These are phyloP conservation scores for Kwoniella newhampshirensis DNA, from an alignment of 768 basidiomycete genomes.

Conservation along the genomic window DNA sequence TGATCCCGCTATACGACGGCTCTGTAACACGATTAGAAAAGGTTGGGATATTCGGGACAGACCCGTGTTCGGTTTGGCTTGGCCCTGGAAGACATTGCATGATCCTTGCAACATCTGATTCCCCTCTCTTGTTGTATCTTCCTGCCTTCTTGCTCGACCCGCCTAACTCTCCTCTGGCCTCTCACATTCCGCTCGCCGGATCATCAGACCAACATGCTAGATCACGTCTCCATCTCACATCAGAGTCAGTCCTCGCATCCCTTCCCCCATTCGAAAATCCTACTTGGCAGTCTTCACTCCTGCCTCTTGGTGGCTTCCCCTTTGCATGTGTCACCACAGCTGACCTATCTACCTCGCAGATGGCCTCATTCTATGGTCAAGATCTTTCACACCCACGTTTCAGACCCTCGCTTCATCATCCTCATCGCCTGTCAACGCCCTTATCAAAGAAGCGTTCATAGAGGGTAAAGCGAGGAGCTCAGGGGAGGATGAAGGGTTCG, in stretches of 20 bases:
- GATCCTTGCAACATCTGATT: too few species aligned
- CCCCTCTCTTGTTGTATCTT: too few species aligned
- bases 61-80: too few species aligned
- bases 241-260: slow-evolving; percentile 62
- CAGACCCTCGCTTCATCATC: slow-evolving; percentile 67
- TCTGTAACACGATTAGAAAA: too few species aligned
- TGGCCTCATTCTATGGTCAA: slow-evolving; percentile 90
- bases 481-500: slow-evolving; percentile 71
- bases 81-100: too few species aligned
- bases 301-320: background rate
- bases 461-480: slow-evolving; percentile 61
- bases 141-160: too few species aligned
- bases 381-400: slow-evolving; percentile 87
- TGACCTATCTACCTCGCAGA: slow-evolving; percentile 64
- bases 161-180: too few species aligned
- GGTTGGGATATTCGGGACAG: too few species aligned
- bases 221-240: slow-evolving; percentile 93
- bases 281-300: too few species aligned
- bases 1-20: too few species aligned
- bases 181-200: too few species aligned
- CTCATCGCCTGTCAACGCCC: slow-evolving; percentile 79
- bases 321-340: background rate
- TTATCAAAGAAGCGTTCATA: slow-evolving; percentile 86
- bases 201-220: slow-evolving; percentile 65
- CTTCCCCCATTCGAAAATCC: too few species aligned